Conservation (phyloP, 2,329 filamentous ascomycete species). For the Penicillium hesseltinei region DNA sequence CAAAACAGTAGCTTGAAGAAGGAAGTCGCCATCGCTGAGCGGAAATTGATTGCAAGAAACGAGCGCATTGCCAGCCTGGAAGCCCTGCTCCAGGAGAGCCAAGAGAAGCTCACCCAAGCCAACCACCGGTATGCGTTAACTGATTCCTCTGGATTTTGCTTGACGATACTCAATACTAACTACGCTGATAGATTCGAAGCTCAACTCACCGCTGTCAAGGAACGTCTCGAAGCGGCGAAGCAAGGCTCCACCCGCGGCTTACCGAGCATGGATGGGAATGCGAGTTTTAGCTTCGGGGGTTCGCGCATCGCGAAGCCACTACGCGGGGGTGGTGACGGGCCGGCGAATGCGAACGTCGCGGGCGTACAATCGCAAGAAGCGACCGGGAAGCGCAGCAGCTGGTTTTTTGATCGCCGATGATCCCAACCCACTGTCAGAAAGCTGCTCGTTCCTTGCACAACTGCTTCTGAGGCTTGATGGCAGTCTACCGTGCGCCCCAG, state of each 20-base stretch:
- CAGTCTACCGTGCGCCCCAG: constrained; percentile 16
- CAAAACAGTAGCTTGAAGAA: constrained; percentile 98
- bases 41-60: constrained; percentile 93
- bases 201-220: constrained; percentile 95
- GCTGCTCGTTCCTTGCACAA: constrained; percentile 17
- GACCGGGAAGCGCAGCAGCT: constrained; percentile 59
- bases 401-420: constrained; percentile 50
- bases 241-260: constrained; percentile 84
- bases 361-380: constrained; percentile 68
- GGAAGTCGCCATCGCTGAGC: constrained; percentile 96
- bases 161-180: constrained; percentile 13
- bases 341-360: constrained; percentile 34
- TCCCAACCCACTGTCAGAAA: constrained; percentile 16
- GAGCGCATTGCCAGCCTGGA: constrained; percentile 96
- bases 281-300: constrained; percentile 68
- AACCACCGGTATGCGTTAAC: constrained; percentile 79
- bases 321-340: constrained; percentile 49
- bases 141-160: constrained; percentile 8
- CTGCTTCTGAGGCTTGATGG: constrained; percentile 16
- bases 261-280: constrained; percentile 61
- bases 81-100: constrained; percentile 87
- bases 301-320: constrained; percentile 65
- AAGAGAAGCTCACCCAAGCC: constrained; percentile 95
- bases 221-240: constrained; percentile 94
- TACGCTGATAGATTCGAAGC: constrained; percentile 75